Evolutionary conservation across 768 basidiomycete genomes (phyloP).

Genomic region (Leccinum subtestaceum): DNA sequence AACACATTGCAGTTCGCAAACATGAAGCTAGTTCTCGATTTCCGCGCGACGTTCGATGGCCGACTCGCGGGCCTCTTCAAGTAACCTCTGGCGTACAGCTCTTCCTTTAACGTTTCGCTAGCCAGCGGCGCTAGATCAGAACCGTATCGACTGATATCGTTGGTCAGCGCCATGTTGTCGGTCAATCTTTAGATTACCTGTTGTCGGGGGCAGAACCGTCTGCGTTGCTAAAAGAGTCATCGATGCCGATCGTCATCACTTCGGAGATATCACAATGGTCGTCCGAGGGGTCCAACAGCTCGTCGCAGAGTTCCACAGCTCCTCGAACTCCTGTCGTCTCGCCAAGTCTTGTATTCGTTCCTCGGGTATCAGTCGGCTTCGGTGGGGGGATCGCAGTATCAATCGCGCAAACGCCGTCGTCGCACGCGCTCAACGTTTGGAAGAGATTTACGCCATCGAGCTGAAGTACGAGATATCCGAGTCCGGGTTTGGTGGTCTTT

Average conservation of each 20-base stretch:
- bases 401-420: background rate
- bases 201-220: background rate
- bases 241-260: background rate
- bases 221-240: background rate
- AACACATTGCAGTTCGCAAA: conserved; percentile 5
- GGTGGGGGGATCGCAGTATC: background rate
- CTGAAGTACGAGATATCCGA: background rate
- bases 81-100: conserved; percentile 29
- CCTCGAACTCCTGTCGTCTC: background rate
- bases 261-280: conserved; percentile 11
- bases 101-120: conserved; percentile 28
- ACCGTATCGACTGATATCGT: conserved; percentile 4
- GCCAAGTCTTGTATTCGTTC: background rate
- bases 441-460: background rate
- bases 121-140: conserved; percentile 25
- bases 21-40: conserved; percentile 1
- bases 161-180: background rate
- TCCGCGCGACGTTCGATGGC: conserved; percentile 4
- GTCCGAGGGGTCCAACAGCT: background rate
- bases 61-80: conserved; percentile 17
- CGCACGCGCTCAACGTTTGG: background rate
- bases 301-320: background rate
- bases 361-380: background rate
- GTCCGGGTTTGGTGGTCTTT: background rate
- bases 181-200: conserved; percentile 12